A percentile compares a stretch with the other conserved stretches of the same genome.
phyloP scores from a whole-genome alignment of 2,329 filamentous ascomycete genomes.

The Trichoderma endophyticum region DNA sequence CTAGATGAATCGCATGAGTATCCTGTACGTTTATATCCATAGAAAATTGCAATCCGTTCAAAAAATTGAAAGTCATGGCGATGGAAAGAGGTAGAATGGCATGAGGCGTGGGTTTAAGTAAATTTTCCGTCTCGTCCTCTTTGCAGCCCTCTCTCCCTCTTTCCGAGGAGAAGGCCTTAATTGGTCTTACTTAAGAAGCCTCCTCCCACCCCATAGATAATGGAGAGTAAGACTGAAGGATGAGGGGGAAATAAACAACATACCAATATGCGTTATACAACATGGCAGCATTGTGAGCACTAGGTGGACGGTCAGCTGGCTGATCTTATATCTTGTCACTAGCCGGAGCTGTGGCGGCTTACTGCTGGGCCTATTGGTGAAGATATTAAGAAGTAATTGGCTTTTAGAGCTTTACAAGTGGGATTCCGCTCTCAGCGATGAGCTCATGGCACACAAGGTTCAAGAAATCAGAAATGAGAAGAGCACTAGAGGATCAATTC shows the following conservation, averaged over 20 bases:
- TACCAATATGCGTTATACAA: not conserved
- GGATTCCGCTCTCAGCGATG: not conserved
- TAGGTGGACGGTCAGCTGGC: not conserved
- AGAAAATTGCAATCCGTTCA: not conserved
- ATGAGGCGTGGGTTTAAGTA: not conserved
- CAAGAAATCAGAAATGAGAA: not conserved
- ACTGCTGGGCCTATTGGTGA: not conserved
- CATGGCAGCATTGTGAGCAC: conserved; percentile 12
- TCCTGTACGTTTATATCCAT: not conserved
- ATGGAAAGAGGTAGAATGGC: not conserved
- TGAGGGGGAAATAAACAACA: not conserved
- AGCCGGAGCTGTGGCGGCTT: conserved; percentile 1
- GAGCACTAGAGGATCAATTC: not conserved
- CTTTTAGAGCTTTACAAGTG: not conserved
- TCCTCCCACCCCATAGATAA: not conserved
- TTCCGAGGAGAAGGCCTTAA: not conserved
- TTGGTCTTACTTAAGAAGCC: not conserved
- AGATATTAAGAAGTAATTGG: not conserved
- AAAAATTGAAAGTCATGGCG: not conserved
- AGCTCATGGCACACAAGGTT: not conserved
- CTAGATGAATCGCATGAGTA: conserved; percentile 11
- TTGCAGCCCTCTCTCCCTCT: not conserved
- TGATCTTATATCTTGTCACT: not conserved
- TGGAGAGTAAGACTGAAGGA: not conserved
- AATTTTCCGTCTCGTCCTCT: not conserved